A percentile compares a stretch with the other conserved stretches of the same genome.
phyloP scores from a whole-genome alignment of 2,329 filamentous ascomycete genomes.

The Dothideomycetes sp. region DNA sequence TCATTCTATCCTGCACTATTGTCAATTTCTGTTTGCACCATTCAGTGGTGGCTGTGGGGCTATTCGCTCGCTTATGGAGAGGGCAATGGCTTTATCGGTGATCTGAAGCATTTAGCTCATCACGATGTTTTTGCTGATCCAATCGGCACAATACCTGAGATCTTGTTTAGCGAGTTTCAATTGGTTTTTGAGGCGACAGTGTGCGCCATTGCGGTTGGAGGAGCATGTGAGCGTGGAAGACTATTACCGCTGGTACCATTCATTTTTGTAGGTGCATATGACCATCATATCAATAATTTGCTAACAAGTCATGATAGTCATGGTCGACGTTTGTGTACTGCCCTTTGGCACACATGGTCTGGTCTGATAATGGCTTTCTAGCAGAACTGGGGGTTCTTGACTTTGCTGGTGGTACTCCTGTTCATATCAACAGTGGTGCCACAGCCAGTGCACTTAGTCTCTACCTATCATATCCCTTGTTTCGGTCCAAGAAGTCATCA shows the following conservation, averaged over 20 bases:
- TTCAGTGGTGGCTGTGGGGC: constrained; percentile 40
- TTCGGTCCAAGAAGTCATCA: constrained; percentile 33
- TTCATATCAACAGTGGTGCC: constrained; percentile 33
- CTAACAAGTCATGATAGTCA: constrained; percentile 16
- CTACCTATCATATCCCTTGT: constrained; percentile 40
- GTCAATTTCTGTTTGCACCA: constrained; percentile 36
- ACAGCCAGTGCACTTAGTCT: constrained; percentile 34
- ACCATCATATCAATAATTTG: not conserved
- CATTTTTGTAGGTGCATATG: constrained; percentile 24
- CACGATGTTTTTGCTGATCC: constrained; percentile 35
- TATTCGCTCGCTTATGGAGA: constrained; percentile 40
- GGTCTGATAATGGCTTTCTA: constrained; percentile 32
- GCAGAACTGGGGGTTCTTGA: constrained; percentile 34
- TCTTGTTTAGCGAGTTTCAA: constrained; percentile 42
- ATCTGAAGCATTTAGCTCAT: constrained; percentile 36
- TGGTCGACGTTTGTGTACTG: constrained; percentile 40
- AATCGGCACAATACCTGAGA: constrained; percentile 38
- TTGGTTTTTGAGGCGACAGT: constrained; percentile 40
- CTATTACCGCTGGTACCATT: constrained; percentile 37
- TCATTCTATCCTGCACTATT: constrained; percentile 35
- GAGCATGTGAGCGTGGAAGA: constrained; percentile 36
- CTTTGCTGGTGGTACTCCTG: constrained; percentile 35
- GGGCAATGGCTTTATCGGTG: constrained; percentile 33
- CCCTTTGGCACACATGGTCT: constrained; percentile 39
- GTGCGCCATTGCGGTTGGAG: constrained; percentile 39